Conservation (phyloP, 495 filamentous ascomycete species). For the Letharia columbiana region DNA sequence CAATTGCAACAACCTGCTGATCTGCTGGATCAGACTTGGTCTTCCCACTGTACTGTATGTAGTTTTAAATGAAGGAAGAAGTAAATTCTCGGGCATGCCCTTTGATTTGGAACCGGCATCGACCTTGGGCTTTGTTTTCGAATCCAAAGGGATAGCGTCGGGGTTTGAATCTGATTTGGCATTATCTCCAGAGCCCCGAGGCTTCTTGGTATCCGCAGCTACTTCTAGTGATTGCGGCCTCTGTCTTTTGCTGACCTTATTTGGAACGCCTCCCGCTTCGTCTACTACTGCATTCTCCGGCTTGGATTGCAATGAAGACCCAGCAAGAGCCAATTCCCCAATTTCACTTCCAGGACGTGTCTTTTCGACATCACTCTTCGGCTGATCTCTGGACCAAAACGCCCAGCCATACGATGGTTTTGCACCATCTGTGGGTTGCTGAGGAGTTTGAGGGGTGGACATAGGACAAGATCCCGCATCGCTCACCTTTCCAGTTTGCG, state of each 20-base stretch:
- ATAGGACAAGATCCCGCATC: neutral
- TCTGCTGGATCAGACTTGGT: constrained; percentile 62
- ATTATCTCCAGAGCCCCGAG: constrained; percentile 12
- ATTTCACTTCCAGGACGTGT: constrained; percentile 35
- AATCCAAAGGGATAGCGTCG: constrained; percentile 14
- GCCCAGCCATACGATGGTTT: constrained; percentile 65
- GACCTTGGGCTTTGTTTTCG: neutral
- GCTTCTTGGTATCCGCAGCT: constrained; percentile 14
- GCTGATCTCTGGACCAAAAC: constrained; percentile 68
- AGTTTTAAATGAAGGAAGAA: constrained; percentile 58
- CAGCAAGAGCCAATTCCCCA: constrained; percentile 62
- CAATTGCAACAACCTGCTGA: constrained; percentile 57
- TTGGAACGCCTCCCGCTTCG: constrained; percentile 34
- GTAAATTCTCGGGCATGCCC: constrained; percentile 42
- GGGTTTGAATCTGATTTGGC: constrained; percentile 19
- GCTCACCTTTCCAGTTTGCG: neutral
- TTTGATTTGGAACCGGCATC: constrained; percentile 13
- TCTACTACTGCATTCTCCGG: constrained; percentile 53
- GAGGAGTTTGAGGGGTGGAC: neutral
- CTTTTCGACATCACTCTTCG: constrained; percentile 33
- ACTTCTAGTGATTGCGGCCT: constrained; percentile 18
- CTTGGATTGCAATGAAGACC: constrained; percentile 53
- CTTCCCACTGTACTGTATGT: constrained; percentile 60
- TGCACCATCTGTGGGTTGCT: constrained; percentile 16
- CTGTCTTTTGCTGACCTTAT: constrained; percentile 28